Evolutionary conservation across 1,284 basidiomycete genomes (phyloP), one percentile per base, ranked within the genome.

Genomic region (Lentinula novae-zelandiae): DNA sequence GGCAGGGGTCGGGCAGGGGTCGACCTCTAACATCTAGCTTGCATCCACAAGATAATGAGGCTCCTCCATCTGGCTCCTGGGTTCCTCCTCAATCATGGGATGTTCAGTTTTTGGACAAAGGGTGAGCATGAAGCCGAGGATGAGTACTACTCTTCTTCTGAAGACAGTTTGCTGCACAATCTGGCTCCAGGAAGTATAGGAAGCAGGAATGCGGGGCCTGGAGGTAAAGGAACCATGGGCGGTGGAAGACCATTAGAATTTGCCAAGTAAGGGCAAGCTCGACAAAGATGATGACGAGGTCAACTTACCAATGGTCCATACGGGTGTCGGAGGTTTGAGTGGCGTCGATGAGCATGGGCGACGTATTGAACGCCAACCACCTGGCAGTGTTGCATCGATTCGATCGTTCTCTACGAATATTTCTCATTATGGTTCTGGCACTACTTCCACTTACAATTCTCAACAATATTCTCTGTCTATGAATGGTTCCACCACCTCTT

Each of bases 41-140:
- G 7, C 36, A 54, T 42, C 38, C 20, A 15, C 31, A 20, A 17
- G 10, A n/a, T 27, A 48, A 50, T 1, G 33, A 60, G 12, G 51
- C 9, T 10, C 46, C 57, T 34, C 36, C 10, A 12, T 31, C 46
- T 3, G 48, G 34, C 13, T 49, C 59, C 12, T 61, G 60, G 60
- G 53, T 52, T 17, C 44, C 60, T n/a, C 60, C 60, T 7, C 46
- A 61, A 40, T 56, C 53, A n/a, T 61, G 60, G 60, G 31, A 51
- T 22, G 49, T 54, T 39, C 40, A 56, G 20, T 33, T 42, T 10
- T 27, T 17, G 9, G 54, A 27, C 20, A 5, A 38, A 17, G 50
- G 50, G 36, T 3, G 17, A 60, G 13, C 36, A n/a, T n/a, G 51
- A 49, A 36, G 49, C 48, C 33, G 54, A 61, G 27, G 53, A 36